phyloP scores from a whole-genome alignment of 202 grass and related monocot genomes.

The Bolboschoenoplectus hybrid region DNA sequence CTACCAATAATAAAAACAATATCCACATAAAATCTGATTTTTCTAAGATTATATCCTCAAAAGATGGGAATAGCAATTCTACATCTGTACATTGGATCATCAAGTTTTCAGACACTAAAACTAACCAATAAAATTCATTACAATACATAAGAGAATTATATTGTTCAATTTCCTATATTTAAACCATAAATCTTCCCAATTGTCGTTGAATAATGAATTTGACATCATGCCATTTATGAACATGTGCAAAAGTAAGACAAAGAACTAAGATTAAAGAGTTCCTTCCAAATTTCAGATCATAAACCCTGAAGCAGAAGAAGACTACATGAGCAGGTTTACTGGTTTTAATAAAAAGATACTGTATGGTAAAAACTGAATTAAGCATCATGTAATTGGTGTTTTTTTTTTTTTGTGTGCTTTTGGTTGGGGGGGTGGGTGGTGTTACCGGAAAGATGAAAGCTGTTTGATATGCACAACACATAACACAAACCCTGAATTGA shows the following conservation, averaged over 20 bases:
- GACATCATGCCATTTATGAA: neutral
- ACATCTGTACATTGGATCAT: neutral
- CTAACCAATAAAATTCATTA: neutral
- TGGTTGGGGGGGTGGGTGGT: neutral
- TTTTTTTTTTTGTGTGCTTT: no score
- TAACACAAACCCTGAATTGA: neutral
- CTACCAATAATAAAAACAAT: neutral
- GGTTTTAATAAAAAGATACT: neutral
- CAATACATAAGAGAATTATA: neutral
- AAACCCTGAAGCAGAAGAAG: neutral
- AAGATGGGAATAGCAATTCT: neutral
- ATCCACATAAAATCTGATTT: neutral
- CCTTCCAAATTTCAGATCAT: neutral
- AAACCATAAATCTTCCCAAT: neutral
- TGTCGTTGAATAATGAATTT: neutral
- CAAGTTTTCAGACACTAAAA: conserved; percentile 7
- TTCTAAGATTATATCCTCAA: conserved; percentile 14
- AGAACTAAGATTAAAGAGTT: neutral
- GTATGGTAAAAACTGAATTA: neutral
- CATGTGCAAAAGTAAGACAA: neutral
- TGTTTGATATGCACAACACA: neutral
- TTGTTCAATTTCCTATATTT: conserved; percentile 17
- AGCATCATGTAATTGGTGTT: neutral
- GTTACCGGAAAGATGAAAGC: neutral
- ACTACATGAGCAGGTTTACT: neutral